These are phyloP conservation scores for Ustilago trichophora DNA, from an alignment of 1,284 basidiomycete genomes.

Conservation along the genomic window DNA sequence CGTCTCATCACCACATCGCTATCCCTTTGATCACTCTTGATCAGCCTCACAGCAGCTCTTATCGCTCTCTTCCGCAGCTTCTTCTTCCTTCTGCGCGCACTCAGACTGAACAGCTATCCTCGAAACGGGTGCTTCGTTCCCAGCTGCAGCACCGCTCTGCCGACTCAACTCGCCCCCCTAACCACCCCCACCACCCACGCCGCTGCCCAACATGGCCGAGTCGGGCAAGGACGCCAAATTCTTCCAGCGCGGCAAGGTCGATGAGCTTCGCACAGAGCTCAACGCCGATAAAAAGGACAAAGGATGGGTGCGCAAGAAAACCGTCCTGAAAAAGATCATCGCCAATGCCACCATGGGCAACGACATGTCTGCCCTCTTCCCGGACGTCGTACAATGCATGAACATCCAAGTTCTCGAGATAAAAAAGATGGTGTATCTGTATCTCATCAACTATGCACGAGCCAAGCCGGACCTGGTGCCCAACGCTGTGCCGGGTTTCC, in stretches of 20 bases:
- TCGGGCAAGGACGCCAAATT: conserved; percentile 63
- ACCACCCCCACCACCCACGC: not conserved
- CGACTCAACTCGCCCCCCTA: too few relatives aligned
- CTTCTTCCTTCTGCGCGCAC: too few relatives aligned
- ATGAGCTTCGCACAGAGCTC: conserved; percentile 64
- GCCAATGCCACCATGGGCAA: conserved; percentile 70
- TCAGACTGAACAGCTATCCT: too few relatives aligned
- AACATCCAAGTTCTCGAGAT: conserved; percentile 91
- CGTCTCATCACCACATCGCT: not conserved
- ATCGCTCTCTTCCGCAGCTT: too few relatives aligned
- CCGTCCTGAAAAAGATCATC: conserved; percentile 65
- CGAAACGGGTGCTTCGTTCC: too few relatives aligned
- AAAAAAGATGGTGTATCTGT: conserved; percentile 83
- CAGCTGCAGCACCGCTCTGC: too few relatives aligned
- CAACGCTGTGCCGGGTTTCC: conserved; percentile 84
- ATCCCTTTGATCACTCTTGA: not conserved
- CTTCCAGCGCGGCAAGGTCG: conserved; percentile 64
- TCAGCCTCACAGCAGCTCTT: too few relatives aligned
- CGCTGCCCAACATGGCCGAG: conserved; percentile 47
- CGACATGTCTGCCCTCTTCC: conserved; percentile 87
- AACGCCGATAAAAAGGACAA: conserved; percentile 65
- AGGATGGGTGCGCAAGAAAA: conserved; percentile 60
- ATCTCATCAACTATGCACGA: conserved; percentile 89
- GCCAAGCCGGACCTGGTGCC: conserved; percentile 87
- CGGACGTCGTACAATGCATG: conserved; percentile 82